Base-by-base conservation (phyloP, 2,329 filamentous ascomycete genomes). In the Cadophora gregata region DNA sequence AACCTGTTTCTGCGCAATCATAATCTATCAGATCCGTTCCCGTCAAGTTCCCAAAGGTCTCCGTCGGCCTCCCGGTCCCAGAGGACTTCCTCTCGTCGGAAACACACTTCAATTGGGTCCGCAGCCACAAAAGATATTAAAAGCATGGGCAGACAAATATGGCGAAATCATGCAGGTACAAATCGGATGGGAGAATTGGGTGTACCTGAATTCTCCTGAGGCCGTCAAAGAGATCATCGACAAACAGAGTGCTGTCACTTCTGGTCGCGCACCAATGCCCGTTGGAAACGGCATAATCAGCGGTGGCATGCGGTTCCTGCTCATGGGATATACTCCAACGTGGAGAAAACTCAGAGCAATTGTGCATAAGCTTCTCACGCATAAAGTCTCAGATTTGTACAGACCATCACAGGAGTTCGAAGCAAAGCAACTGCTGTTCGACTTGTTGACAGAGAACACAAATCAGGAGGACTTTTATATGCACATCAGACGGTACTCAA, bases 121-220 rank as follows among this genome's bases (percentile, higher is more conserved):
- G 7, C 48, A 62, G 33, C 56, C 67, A n/a, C 61, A 60, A 21
- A 25, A 53, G 21, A 19, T 56, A 24, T 62, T 66, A 24, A 61
- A 42, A 31, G 36, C 45, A 62, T 83, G 80, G 80, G 79, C 80
- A 0, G 67, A 70, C 2, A 62, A 79, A 61, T 82, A 81, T 70
- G 82, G 82, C 42, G 81, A 83, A n/a, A 63, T 83, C 4, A 83
- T 79, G 74, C 78, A 78, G 64, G 72, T 83, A 21, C 76, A 77
- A 2, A 70, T 83, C 4, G 82, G 82, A 6, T 81, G 79, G 78
- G 77, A 82, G 56, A 77, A 81, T 66, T 83, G 80, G 80, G 73
- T 83, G n/a, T 72, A 82, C n/a, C 76, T 83, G 4, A 83, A 83
- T 68, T 77, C 69, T 16, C 69, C 76, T 31, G 78, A 80, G 7